Conservation (phyloP, 139 green algal genomes). For the Asterochloris sp. region DNA sequence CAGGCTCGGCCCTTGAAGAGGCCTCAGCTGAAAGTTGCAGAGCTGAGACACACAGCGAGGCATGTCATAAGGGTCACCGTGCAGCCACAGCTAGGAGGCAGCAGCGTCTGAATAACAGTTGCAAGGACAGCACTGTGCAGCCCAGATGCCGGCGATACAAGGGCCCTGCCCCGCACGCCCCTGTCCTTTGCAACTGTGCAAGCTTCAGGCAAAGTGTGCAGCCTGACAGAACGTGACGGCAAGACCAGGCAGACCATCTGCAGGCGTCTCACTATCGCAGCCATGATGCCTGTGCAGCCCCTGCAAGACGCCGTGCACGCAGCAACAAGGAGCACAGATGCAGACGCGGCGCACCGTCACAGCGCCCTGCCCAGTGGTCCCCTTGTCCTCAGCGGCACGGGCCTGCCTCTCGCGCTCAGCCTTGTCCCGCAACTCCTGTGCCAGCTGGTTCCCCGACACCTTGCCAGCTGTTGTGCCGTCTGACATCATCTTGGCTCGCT, state of each 20-base stretch:
- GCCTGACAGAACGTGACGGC: background rate
- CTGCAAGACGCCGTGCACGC: background rate
- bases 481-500: conserved; percentile 1
- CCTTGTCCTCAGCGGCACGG: background rate
- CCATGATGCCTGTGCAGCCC: background rate
- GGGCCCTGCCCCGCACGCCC: background rate
- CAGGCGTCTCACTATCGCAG: background rate
- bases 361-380: conserved; percentile 1
- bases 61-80: background rate
- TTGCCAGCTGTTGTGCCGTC: conserved; percentile 16
- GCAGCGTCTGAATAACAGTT: no score
- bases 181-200: background rate
- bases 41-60: background rate
- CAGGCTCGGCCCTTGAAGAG: background rate
- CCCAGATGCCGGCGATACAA: background rate
- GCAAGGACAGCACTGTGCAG: background rate
- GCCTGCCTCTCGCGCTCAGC: background rate
- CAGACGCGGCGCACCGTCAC: conserved; percentile 2
- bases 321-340: background rate
- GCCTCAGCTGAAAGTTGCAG: background rate
- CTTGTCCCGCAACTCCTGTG: conserved; percentile 14
- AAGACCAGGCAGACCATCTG: background rate
- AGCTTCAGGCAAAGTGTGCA: background rate
- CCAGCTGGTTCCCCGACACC: conserved; percentile 11
- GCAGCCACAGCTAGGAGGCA: background rate